Conservation (phyloP, 805 yeast species). For the Candida chauliodis region DNA sequence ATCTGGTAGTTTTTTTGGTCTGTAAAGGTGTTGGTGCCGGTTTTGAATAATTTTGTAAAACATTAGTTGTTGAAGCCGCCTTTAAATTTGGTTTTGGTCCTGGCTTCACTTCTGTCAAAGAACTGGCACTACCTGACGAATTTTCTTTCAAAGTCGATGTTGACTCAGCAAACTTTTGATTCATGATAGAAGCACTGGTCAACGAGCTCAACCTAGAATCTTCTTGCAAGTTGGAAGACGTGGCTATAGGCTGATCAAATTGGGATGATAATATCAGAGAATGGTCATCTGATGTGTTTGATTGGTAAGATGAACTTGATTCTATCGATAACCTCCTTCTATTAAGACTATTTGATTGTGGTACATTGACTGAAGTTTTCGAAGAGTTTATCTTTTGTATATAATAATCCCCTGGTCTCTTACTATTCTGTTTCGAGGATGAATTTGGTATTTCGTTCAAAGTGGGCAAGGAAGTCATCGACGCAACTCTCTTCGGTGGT, state of each 20-base stretch:
- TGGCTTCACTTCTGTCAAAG: background rate
- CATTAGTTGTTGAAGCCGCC: conserved; percentile 13
- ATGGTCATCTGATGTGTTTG: conserved; percentile 31
- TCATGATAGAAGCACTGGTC: conserved; percentile 17
- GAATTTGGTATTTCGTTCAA: conserved; percentile 11
- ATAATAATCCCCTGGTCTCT: conserved; percentile 41
- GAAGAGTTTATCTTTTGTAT: conserved; percentile 25
- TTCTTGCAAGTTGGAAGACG: background rate
- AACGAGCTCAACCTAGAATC: conserved; percentile 39
- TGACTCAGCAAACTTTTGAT: conserved; percentile 5
- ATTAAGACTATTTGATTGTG: background rate
- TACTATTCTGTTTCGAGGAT: conserved; percentile 8
- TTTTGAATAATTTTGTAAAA: conserved; percentile 1
- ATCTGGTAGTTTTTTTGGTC: conserved; percentile 3
- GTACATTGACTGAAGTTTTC: conserved; percentile 14
- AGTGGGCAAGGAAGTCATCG: conserved; percentile 20
- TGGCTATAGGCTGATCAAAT: conserved; percentile 20
- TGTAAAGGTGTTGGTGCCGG: conserved; percentile 5
- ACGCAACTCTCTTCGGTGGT: conserved; percentile 25
- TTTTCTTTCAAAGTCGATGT: conserved; percentile 2
- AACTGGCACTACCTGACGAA: background rate
- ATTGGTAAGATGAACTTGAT: conserved; percentile 28
- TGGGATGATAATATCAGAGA: conserved; percentile 29
- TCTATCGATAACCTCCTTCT: conserved; percentile 31
- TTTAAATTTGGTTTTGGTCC: conserved; percentile 7